phyloP scores from a whole-genome alignment of 2,329 filamentous ascomycete genomes.

The Orbilia ellipsospora region DNA sequence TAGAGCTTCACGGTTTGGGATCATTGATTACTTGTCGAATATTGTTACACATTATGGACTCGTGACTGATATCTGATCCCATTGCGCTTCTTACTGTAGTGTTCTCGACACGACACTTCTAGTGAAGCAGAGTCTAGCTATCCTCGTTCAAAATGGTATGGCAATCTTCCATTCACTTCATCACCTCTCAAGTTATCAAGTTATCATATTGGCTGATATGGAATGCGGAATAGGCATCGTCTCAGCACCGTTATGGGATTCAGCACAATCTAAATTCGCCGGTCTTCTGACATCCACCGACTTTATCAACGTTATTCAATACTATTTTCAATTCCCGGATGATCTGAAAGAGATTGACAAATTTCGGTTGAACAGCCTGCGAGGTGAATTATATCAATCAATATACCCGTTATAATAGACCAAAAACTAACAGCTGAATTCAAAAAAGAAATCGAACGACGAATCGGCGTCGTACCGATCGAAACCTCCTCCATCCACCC shows the following conservation, averaged over 20 bases:
- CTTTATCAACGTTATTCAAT: conserved; percentile 98
- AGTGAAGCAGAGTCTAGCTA: conserved; percentile 96
- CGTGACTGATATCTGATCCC: background rate
- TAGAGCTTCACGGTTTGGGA: too few species aligned
- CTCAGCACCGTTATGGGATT: conserved; percentile 97
- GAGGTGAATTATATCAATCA: conserved; percentile 71
- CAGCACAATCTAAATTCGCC: conserved; percentile 88
- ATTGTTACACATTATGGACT: too few species aligned
- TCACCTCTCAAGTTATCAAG: background rate
- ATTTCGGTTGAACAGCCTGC: conserved; percentile 88
- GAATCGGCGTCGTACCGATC: conserved; percentile 87
- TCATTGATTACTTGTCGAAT: too few species aligned
- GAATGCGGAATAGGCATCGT: conserved; percentile 78
- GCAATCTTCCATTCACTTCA: background rate
- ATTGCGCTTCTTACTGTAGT: conserved; percentile 15
- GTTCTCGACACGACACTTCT: conserved; percentile 93
- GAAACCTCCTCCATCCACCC: conserved; percentile 98
- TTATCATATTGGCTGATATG: background rate
- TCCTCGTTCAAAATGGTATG: conserved; percentile 91
- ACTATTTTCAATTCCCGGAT: conserved; percentile 97
- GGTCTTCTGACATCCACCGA: conserved; percentile 94
- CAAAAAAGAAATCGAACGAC: conserved; percentile 85
- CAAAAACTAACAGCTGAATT: background rate
- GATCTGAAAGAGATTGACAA: conserved; percentile 90
- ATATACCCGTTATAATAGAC: conserved; percentile 14